Evolutionary conservation across 164 flowering plant genomes (phyloP), one percentile per base, ranked within the genome.

Genomic region (Vitis rotundifolia): DNA sequence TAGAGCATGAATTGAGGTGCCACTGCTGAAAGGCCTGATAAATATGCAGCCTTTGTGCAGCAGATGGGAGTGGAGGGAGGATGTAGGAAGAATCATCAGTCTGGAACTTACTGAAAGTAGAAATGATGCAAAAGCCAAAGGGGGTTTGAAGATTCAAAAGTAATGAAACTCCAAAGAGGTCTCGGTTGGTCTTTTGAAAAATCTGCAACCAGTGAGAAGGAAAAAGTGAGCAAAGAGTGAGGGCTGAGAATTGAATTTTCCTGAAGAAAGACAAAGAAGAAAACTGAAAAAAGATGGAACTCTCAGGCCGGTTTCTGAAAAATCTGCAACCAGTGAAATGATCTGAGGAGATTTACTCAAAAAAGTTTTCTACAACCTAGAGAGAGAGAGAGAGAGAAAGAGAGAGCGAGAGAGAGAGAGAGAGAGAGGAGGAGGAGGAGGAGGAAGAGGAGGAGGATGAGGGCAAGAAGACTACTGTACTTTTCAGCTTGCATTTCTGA

Each of bases 21-120:
- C 19, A 55, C 71, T 66, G 74, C 64, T 11, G 48, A 69, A 73
- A 74, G 81, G 85, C 83, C 15, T 52, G 29, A 57, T 62, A 79
- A 84, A 81, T 79, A 81, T 54, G 76, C 79, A 81, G 75, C 83
- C 81, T 71, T 73, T 70, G 59, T 59, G 72, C 68, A 76, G 70
- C 58, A 49, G 66, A 72, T n/a, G 64, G 61, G 47, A 28, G 59
- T 68, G 66, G 14, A 49, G 71, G 2, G 57, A 50, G 61, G 53
- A n/a, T 49, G 12, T 15, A 51, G 53, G 47, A 49, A 48, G 56
- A 53, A 19, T 50, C 29, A 1, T 16, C 11, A 60, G 28, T 31
- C 18, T 59, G 22, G 18, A 15, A 28, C 44, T 13, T 1, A 28
- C 44, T 51, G 60, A 18, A 5, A 11, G 3, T 15, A 14, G 13